Conservation (phyloP, 2,329 filamentous ascomycete genomes). For the Capronia epimyces region DNA sequence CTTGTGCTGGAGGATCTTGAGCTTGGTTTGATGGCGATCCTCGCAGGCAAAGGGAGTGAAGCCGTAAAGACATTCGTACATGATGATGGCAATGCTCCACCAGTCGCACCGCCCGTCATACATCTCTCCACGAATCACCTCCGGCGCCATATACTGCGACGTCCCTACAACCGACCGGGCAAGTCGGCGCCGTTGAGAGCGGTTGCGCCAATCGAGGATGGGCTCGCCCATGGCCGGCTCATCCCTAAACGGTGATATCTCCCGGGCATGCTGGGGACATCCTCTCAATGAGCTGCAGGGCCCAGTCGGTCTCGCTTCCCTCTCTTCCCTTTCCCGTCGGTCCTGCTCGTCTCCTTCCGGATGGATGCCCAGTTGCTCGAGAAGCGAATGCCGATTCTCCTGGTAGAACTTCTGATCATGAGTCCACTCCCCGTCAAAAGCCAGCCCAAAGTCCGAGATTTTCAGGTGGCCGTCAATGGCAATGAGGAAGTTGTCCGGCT, state of each 20-base stretch:
- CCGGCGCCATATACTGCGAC: conserved; percentile 97
- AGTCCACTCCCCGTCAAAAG: conserved; percentile 92
- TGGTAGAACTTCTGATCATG: conserved; percentile 85
- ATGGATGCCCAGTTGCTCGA: conserved; percentile 68
- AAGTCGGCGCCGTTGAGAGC: conserved; percentile 61
- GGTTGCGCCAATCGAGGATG: conserved; percentile 65
- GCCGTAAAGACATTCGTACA: conserved; percentile 92
- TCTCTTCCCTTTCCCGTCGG: conserved; percentile 48
- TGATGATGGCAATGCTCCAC: conserved; percentile 93
- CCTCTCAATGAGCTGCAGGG: neutral
- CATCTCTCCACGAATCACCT: conserved; percentile 72
- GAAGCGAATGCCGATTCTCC: conserved; percentile 70
- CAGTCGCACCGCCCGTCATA: conserved; percentile 94
- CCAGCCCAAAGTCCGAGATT: conserved; percentile 92
- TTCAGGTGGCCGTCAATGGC: conserved; percentile 83
- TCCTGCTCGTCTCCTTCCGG: conserved; percentile 71
- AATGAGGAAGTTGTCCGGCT: conserved; percentile 95
- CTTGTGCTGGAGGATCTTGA: conserved; percentile 72
- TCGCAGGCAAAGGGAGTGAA: conserved; percentile 84
- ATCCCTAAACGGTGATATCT: neutral
- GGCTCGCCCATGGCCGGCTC: conserved; percentile 37
- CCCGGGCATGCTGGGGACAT: neutral
- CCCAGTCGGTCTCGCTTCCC: conserved; percentile 34
- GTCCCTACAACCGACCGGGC: conserved; percentile 88
- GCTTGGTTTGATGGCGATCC: conserved; percentile 75